Evolutionary conservation across 2,329 filamentous ascomycete species (phyloP), one percentile per base, ranked within the genome.

Genomic region (Trichoderma oligosporum): DNA sequence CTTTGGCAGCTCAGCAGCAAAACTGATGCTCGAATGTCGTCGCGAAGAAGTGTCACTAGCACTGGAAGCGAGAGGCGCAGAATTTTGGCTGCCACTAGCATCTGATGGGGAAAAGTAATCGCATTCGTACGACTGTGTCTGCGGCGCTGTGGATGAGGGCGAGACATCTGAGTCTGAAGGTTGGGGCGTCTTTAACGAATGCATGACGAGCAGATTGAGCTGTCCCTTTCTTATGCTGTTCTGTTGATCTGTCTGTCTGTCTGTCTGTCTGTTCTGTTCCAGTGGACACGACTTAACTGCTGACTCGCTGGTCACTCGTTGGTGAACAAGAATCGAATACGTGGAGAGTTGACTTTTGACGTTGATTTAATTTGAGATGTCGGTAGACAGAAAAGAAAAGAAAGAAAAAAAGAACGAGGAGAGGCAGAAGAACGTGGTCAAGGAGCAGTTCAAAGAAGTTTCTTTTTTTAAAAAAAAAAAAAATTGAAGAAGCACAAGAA

Each of bases 141-240:
- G 61, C 16, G 67, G 64, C 14, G 56, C 38, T 7, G 65, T 58
- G 6, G 76, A 71, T 54, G 68, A 69, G 25, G 77, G 76, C 57
- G 77, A 79, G 56, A 78, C 63, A 44, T 77, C 75, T 16, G 72
- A 75, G 60, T 73, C 74, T 49, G 74, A 68, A 59, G 71, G 74
- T 52, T 67, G 65, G 31, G 67, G 53, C 31, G 62, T 49, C 46
- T 58, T 58, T 36, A 45, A 58, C 46, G 63, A 62, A 39, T 63
- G 63, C 53, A 65, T 66, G 47, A 57, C 54, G 45, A 22, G 18
- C 22, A n/a, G n/a, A 7, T 27, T 31, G 35, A 14, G 20, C 14
- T 14, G 14, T n/a, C 20, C 31, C 11, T 9, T 29, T 22, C 22
- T n/a, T 9, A 18, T 27, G 24, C 22, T 38, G 22, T 33, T 14